A percentile compares a stretch with the other conserved stretches of the same genome.
Conservation (phyloP, 768 basidiomycete genomes). For the Leccinellum luteum region DNA sequence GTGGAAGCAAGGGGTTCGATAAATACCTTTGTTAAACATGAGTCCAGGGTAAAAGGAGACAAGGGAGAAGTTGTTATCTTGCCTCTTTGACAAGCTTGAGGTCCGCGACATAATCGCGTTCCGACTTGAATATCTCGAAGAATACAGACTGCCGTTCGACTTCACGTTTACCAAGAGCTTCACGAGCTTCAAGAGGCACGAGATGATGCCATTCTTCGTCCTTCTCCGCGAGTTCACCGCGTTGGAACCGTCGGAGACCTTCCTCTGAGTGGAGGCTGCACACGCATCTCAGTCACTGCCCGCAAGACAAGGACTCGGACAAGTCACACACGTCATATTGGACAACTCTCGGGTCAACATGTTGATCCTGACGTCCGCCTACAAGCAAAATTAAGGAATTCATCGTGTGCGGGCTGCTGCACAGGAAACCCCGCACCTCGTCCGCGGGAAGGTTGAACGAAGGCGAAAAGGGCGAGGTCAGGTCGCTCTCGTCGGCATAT, state of each 20-base stretch:
- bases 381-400: slow-evolving; percentile 10
- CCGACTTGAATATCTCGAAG: slow-evolving; percentile 88
- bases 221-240: slow-evolving; percentile 57
- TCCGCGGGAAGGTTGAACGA: slow-evolving; percentile 34
- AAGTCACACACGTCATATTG: slow-evolving; percentile 38
- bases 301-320: not conserved
- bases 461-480: slow-evolving; percentile 35
- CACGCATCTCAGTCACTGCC: slow-evolving; percentile 10
- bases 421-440: slow-evolving; percentile 35
- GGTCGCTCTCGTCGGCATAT: slow-evolving; percentile 16
- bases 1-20: slow-evolving; percentile 60
- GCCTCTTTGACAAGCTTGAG: slow-evolving; percentile 70
- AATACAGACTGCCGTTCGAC: slow-evolving; percentile 83
- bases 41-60: slow-evolving; percentile 1
- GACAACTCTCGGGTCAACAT: slow-evolving; percentile 35
- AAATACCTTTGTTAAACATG: slow-evolving; percentile 53
- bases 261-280: slow-evolving; percentile 62
- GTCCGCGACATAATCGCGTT: slow-evolving; percentile 85
- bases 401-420: slow-evolving; percentile 15
- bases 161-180: slow-evolving; percentile 71
- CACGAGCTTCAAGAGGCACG: slow-evolving; percentile 67
- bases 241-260: slow-evolving; percentile 64
- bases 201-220: slow-evolving; percentile 84
- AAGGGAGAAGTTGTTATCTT: not conserved
- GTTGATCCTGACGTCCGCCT: slow-evolving; percentile 28